phyloP scores from a whole-genome alignment of 768 basidiomycete genomes.

The Butyriboletus loyo region DNA sequence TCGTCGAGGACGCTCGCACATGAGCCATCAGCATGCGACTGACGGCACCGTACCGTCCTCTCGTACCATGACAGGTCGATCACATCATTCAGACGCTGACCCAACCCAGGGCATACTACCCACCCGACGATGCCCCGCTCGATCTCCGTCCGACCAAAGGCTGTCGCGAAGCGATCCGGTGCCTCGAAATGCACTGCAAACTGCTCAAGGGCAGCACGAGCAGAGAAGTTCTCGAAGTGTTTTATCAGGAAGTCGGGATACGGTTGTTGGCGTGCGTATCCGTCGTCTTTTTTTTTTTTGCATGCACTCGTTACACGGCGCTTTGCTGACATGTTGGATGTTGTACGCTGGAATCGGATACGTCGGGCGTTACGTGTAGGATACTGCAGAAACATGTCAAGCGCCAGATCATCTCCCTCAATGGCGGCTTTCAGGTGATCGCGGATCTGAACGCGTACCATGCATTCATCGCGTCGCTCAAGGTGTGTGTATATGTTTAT shows the following conservation, averaged over 20 bases:
- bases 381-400: constrained; percentile 97
- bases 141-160: constrained; percentile 86
- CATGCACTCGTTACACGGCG: too few relatives aligned
- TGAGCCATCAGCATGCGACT: not conserved
- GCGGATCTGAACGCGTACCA: constrained; percentile 95
- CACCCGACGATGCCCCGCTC: constrained; percentile 70
- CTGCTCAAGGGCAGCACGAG: constrained; percentile 91
- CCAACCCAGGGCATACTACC: constrained; percentile 85
- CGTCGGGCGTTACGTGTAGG: not conserved
- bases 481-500: constrained; percentile 43
- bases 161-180: constrained; percentile 86
- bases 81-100: constrained; percentile 86
- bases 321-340: not conserved
- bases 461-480: constrained; percentile 81
- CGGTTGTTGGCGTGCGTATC: constrained; percentile 71
- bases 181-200: constrained; percentile 87
- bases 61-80: constrained; percentile 61
- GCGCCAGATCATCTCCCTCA: constrained; percentile 91
- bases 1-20: not conserved
- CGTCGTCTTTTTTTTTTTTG: not conserved
- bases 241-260: constrained; percentile 96
- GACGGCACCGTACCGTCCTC: not conserved
- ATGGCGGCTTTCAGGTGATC: constrained; percentile 93
- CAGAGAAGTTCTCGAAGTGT: constrained; percentile 95
- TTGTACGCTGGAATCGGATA: not conserved